Conservation (phyloP, 2,329 filamentous ascomycete genomes). For the Penicillium sp. region DNA sequence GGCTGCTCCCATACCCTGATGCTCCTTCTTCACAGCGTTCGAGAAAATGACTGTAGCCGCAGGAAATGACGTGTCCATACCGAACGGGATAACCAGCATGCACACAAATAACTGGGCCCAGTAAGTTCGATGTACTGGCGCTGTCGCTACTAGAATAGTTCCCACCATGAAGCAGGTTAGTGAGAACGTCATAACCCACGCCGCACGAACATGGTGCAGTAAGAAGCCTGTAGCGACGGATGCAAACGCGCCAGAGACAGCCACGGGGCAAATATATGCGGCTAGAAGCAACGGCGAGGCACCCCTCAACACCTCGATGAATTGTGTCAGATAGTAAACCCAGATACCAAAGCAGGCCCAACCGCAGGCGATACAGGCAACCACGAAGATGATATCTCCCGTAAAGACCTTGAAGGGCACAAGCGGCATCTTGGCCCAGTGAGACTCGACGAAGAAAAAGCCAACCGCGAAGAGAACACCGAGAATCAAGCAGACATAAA, state of each 20-base stretch:
- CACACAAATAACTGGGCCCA: constrained; percentile 65
- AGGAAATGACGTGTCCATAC: constrained; percentile 69
- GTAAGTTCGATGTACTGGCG: constrained; percentile 60
- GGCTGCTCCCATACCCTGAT: constrained; percentile 56
- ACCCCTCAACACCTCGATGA: constrained; percentile 27
- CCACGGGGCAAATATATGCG: constrained; percentile 32
- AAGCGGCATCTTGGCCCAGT: constrained; percentile 51
- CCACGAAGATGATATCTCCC: constrained; percentile 33
- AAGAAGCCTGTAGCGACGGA: constrained; percentile 29
- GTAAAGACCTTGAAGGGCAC: constrained; percentile 54
- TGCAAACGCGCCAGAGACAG: constrained; percentile 31
- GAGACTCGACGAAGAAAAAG: constrained; percentile 57
- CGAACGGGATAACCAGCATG: constrained; percentile 60
- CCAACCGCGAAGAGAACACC: constrained; percentile 53
- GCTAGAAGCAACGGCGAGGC: constrained; percentile 29
- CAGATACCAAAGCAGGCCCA: constrained; percentile 46
- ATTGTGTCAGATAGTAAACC: constrained; percentile 43
- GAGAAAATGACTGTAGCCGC: constrained; percentile 62
- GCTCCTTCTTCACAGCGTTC: constrained; percentile 49
- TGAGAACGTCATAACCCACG: constrained; percentile 27
- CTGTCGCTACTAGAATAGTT: constrained; percentile 43
- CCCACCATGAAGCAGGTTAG: constrained; percentile 46
- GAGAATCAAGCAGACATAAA: constrained; percentile 58
- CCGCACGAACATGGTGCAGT: constrained; percentile 24
- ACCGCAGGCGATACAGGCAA: constrained; percentile 43